A percentile compares a stretch with the other conserved stretches of the same genome.
Evolutionary conservation across 2,329 filamentous ascomycete genomes (phyloP).

Genomic region (Ceratocystis ficicola): DNA sequence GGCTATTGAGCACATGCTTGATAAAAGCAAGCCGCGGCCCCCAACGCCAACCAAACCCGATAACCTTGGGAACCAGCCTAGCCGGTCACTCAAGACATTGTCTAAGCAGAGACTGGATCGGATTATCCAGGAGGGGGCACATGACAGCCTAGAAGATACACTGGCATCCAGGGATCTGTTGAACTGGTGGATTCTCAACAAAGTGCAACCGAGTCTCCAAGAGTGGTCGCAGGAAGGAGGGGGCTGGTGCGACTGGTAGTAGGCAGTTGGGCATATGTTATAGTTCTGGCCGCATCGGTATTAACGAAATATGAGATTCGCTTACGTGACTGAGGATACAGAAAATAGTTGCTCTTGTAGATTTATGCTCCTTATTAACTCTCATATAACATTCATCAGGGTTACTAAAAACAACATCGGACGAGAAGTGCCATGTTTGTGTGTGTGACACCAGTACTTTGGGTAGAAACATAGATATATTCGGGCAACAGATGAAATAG

Average conservation of each 20-base stretch:
- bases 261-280: no score
- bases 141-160: constrained; percentile 38
- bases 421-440: no score
- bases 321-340: no score
- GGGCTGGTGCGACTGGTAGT: no score
- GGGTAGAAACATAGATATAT: no score
- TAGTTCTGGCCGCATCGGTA: no score
- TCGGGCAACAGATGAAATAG: background rate
- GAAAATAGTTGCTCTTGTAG: no score
- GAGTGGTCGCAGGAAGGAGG: background rate
- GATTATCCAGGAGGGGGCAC: constrained; percentile 32
- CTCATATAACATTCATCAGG: no score
- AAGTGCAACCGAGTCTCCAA: background rate
- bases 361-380: no score
- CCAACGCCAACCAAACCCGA: background rate
- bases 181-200: constrained; percentile 29
- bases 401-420: no score
- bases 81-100: constrained; percentile 33
- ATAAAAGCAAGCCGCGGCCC: background rate
- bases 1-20: background rate
- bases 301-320: no score
- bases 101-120: constrained; percentile 30
- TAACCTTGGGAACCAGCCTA: constrained; percentile 21
- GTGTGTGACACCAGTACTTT: no score
- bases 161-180: constrained; percentile 34